Percentiles rank a stretch among this genome's conserved stretches.
These are phyloP conservation scores for Yarrowia galli DNA, from an alignment of 1,139 yeast genomes.

Conservation along the genomic window DNA sequence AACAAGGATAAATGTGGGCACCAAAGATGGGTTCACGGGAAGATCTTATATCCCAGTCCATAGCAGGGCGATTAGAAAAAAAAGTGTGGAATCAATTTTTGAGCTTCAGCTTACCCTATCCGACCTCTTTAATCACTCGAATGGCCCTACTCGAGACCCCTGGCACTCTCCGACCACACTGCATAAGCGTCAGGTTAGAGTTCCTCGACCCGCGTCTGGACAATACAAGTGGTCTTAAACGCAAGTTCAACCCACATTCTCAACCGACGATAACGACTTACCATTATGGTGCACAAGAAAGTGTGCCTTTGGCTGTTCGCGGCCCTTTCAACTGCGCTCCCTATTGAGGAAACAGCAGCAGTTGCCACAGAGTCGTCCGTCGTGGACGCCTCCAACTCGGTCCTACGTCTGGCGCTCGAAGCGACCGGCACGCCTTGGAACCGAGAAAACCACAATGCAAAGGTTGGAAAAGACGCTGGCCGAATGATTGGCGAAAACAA, in stretches of 20 bases:
- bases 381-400: background rate
- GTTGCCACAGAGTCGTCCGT: background rate
- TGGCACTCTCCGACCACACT: background rate
- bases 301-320: conserved; percentile 13
- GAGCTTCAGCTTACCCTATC: too few species aligned
- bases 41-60: too few species aligned
- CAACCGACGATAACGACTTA: background rate
- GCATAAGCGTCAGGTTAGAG: conserved; percentile 10
- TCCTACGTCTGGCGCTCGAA: conserved; percentile 16
- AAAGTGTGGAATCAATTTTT: background rate
- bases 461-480: conserved; percentile 6
- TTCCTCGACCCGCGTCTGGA: background rate
- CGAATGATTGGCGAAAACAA: conserved; percentile 20
- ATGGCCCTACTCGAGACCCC: background rate
- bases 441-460: conserved; percentile 7
- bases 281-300: conserved; percentile 8
- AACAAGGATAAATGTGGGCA: background rate
- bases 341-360: background rate
- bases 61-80: background rate
- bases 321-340: conserved; percentile 10
- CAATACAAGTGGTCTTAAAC: background rate
- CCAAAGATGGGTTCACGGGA: background rate
- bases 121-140: too few species aligned
- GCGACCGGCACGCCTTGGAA: conserved; percentile 9
- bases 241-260: background rate